Conservation (phyloP, 1,139 yeast species). For the Nakaseomyces kungkrabaensis region DNA sequence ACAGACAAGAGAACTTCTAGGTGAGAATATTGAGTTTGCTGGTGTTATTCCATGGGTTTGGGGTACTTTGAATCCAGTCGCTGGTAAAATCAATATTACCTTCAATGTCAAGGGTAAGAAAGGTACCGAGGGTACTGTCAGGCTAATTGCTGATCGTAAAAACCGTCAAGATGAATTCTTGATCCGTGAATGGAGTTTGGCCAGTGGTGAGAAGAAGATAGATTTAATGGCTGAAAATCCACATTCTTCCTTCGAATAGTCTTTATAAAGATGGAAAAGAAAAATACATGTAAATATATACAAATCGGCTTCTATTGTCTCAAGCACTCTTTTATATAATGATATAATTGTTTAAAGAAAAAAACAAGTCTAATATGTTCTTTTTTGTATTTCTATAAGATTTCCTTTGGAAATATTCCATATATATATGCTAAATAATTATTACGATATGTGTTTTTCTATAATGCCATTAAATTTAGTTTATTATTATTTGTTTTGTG, state of each 20-base stretch:
- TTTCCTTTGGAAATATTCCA: background rate
- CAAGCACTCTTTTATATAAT: background rate
- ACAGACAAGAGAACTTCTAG: slow-evolving; percentile 55
- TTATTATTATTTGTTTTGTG: background rate
- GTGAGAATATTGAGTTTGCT: slow-evolving; percentile 63
- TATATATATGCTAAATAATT: background rate
- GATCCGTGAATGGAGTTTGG: slow-evolving; percentile 51
- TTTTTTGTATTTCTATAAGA: no score
- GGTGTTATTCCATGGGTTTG: slow-evolving; percentile 79
- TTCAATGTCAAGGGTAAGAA: slow-evolving; percentile 62
- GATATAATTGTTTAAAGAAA: background rate
- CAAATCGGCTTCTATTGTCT: no score
- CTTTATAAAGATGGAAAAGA: background rate
- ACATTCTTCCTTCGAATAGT: background rate
- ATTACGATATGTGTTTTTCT: no score
- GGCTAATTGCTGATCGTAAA: slow-evolving; percentile 51
- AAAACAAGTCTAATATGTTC: background rate
- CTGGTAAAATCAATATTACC: slow-evolving; percentile 65
- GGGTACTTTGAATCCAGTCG: slow-evolving; percentile 75
- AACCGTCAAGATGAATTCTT: slow-evolving; percentile 47
- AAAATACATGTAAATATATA: background rate
- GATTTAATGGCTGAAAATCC: slow-evolving; percentile 44
- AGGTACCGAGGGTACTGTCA: slow-evolving; percentile 39
- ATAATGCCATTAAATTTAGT: background rate
- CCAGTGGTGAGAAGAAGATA: slow-evolving; percentile 35